Evolutionary conservation across 306 rosid species (phyloP).

Genomic region (Cicer bijugum): DNA sequence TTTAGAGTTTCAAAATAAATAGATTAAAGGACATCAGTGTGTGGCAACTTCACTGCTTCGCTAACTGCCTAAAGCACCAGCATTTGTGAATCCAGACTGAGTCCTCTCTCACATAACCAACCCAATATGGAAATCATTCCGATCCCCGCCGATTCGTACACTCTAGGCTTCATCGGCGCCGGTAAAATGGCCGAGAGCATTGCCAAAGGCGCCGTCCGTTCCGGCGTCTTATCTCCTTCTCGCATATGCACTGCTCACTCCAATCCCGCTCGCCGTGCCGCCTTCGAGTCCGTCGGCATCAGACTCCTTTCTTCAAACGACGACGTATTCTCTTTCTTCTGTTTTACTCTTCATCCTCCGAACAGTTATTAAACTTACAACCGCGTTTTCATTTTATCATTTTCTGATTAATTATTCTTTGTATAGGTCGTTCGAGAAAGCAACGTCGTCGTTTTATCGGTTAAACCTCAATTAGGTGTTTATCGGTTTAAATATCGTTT

Average conservation of each 20-base stretch:
- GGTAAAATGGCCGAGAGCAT: slow-evolving; percentile 99
- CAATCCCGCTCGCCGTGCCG: slow-evolving; percentile 53
- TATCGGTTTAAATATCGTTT: not conserved
- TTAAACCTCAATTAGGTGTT: slow-evolving; percentile 88
- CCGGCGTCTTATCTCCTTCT: slow-evolving; percentile 74
- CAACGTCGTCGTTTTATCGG: slow-evolving; percentile 83
- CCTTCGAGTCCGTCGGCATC: slow-evolving; percentile 65
- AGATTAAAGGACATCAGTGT: too few relatives aligned
- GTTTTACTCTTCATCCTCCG: not conserved
- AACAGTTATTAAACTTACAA: too few relatives aligned
- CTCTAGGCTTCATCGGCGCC: slow-evolving; percentile 88
- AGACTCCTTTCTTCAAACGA: slow-evolving; percentile 55
- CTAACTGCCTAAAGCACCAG: not conserved
- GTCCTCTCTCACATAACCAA: not conserved
- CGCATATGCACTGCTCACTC: slow-evolving; percentile 73
- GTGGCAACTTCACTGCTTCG: slow-evolving; percentile 26
- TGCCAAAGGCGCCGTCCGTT: slow-evolving; percentile 72
- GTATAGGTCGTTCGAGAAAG: slow-evolving; percentile 78
- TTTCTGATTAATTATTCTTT: not conserved
- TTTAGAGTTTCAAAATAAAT: too few relatives aligned
- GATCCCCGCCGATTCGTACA: slow-evolving; percentile 65
- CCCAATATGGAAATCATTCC: slow-evolving; percentile 61
- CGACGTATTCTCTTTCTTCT: slow-evolving; percentile 46
- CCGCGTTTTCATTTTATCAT: not conserved
- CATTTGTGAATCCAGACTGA: not conserved